Percentiles rank a stretch among this genome's conserved stretches.
These are phyloP conservation scores for Ogataea ramenticola DNA, from an alignment of 805 yeast species.

Conservation along the genomic window DNA sequence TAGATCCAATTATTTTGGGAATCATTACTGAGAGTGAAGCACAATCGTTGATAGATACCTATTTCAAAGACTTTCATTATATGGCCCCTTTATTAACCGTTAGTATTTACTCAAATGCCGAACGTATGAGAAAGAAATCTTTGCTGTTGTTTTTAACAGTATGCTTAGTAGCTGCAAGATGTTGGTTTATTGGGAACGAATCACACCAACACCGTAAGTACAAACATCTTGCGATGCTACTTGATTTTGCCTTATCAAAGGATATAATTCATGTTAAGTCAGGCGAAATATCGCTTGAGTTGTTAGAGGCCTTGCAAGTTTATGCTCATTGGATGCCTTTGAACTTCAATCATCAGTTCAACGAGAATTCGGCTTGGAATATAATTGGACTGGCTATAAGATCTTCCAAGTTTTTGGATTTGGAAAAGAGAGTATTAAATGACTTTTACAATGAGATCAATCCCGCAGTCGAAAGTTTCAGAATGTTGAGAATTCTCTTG, in stretches of 20 bases:
- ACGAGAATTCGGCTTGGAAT: constrained; percentile 10
- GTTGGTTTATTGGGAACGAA: constrained; percentile 1
- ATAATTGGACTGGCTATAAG: constrained; percentile 11
- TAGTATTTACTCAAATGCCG: constrained; percentile 8
- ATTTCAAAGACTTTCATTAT: constrained; percentile 9
- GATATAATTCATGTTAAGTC: constrained; percentile 7
- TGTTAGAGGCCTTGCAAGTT: constrained; percentile 9
- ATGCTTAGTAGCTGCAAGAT: constrained; percentile 8
- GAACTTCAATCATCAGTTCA: constrained; percentile 2
- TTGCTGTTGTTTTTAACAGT: constrained; percentile 7
- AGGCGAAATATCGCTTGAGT: constrained; percentile 8
- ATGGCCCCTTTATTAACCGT: constrained; percentile 12
- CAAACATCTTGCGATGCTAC: constrained; percentile 7
- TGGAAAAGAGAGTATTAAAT: constrained; percentile 6
- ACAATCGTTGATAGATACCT: constrained; percentile 7
- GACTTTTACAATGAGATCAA: constrained; percentile 3
- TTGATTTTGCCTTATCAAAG: constrained; percentile 7
- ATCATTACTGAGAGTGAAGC: constrained; percentile 7
- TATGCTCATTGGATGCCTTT: constrained; percentile 14
- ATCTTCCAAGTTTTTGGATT: constrained; percentile 9
- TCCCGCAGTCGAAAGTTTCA: constrained; percentile 6
- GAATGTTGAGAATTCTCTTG: constrained; percentile 9
- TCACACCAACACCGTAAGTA: constrained; percentile 3
- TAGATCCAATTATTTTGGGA: constrained; percentile 8
- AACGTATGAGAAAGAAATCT: constrained; percentile 7